A percentile compares a stretch with the other conserved stretches of the same genome.
Evolutionary conservation across 225 moss, liverwort and hornwort genomes (phyloP).

Genomic region (Climacium dendroides): DNA sequence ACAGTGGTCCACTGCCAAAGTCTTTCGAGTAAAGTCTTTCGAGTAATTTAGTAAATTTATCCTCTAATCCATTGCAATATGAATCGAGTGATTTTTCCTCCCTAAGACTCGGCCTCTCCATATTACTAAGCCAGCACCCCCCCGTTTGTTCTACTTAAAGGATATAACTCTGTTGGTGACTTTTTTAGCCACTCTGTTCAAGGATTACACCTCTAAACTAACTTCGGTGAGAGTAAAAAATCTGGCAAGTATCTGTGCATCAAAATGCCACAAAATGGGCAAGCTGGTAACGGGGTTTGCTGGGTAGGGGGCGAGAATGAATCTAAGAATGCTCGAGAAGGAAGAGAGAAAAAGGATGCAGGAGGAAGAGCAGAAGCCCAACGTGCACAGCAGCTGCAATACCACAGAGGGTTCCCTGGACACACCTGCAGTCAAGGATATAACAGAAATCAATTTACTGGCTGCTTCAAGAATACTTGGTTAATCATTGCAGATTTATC

Average conservation of each 20-base stretch:
- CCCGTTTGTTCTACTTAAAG: too few species aligned
- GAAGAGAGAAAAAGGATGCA: slow-evolving; percentile 54
- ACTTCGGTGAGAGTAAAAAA: slow-evolving; percentile 70
- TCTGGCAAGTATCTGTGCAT: slow-evolving; percentile 72
- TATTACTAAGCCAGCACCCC: not conserved
- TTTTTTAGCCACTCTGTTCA: not conserved
- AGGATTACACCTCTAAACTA: slow-evolving; percentile 29
- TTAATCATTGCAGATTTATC: not conserved
- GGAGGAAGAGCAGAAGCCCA: slow-evolving; percentile 57
- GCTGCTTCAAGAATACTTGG: not conserved
- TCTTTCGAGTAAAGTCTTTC: not conserved
- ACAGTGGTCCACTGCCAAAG: not conserved
- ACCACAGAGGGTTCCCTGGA: slow-evolving; percentile 60
- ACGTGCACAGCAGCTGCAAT: slow-evolving; percentile 82
- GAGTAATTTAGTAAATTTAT: not conserved
- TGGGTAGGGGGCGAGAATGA: not conserved
- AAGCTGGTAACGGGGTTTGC: slow-evolving; percentile 39
- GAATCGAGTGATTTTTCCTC: not conserved
- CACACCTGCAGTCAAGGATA: slow-evolving; percentile 47
- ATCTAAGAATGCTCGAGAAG: slow-evolving; percentile 31
- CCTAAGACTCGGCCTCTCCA: not conserved
- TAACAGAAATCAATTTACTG: not conserved
- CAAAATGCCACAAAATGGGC: slow-evolving; percentile 87
- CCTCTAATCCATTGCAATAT: not conserved
- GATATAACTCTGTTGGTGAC: not conserved